These are phyloP conservation scores for Ambispora gerdemannii DNA, from an alignment of 192 early-diverging fungal genomes.

Conservation along the genomic window DNA sequence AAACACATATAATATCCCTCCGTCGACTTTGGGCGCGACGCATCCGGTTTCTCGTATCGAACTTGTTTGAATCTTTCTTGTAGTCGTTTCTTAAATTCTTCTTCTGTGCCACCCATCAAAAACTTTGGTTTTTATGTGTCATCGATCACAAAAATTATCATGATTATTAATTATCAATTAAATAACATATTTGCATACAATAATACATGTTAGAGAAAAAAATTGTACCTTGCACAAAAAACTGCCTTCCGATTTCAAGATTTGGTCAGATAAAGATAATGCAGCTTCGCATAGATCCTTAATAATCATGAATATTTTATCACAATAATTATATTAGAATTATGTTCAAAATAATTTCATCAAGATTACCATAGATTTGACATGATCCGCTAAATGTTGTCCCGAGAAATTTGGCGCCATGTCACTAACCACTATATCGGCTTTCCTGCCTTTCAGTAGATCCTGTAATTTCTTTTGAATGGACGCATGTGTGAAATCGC, in stretches of 20 bases:
- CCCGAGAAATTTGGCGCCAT: conserved; percentile 84
- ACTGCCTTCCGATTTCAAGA: conserved; percentile 52
- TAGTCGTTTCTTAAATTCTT: conserved; percentile 47
- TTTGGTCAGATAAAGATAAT: conserved; percentile 56
- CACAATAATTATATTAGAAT: neutral
- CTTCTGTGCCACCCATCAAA: conserved; percentile 59
- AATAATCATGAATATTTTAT: neutral
- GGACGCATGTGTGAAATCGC: conserved; percentile 58
- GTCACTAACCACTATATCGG: conserved; percentile 59
- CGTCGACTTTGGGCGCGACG: conserved; percentile 63
- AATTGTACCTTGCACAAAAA: conserved; percentile 67
- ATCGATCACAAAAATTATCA: neutral
- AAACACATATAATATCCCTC: conserved; percentile 72
- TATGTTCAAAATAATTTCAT: neutral
- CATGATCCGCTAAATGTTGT: conserved; percentile 63
- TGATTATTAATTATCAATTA: neutral
- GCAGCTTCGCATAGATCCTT: conserved; percentile 67
- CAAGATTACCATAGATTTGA: conserved; percentile 49
- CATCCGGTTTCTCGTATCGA: conserved; percentile 63
- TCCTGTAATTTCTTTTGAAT: conserved; percentile 39
- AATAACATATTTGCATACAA: neutral
- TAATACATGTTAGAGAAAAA: too few species aligned
- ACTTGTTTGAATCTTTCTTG: conserved; percentile 53
- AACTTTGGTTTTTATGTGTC: conserved; percentile 37
- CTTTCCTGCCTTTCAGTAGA: conserved; percentile 37